Evolutionary conservation across 2,329 filamentous ascomycete genomes (phyloP), one percentile per base, ranked within the genome.

Genomic region (Aureobasidium vineae): DNA sequence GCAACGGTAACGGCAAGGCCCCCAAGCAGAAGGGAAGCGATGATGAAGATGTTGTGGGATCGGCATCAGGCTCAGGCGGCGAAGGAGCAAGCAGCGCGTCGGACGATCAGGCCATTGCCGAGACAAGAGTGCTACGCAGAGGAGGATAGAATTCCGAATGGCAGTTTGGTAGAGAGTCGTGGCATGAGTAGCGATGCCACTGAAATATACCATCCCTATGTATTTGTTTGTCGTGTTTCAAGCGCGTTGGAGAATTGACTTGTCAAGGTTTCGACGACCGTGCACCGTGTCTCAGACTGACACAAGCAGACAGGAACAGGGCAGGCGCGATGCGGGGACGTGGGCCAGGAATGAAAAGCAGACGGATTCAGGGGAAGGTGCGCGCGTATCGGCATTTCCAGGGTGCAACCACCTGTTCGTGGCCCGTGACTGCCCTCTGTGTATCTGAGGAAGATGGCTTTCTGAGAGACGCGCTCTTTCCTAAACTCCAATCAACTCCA

Each of bases 371-470:
- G 59, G 59, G 59, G 57, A 36, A 13, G 26, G 8, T 19, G 15
- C 6, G 49, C 41, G 41, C 43, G 40, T 60, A 47, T 60, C 56
- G 56, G 56, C 57, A 49, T 61, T 33, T 43, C 50, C 54, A 45
- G n/a, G 21, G 56, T 61, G 43, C 31, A 19, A 16, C 23, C 45
- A 52, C 45, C 45, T 50, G 26, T 6, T 26, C 10, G 59, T 31
- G 59, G 59, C 59, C 59, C 59, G 59, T 63, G 59, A 63, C 59
- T 63, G 45, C 28, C 28, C 21, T 60, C 7, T 38, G 41, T 61
- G 41, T 61, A 61, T 49, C 57, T 38, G 57, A 45, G 41, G 16
- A 23, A 36, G 43, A 49, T 36, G 57, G 26, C n/a, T 26, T 61
- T 63, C 40, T 57, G 26, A 26, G 26, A 33, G 26, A 59, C 57